Conservation (phyloP, 108 stramenopile species). For the Skeletonema tropicum region DNA sequence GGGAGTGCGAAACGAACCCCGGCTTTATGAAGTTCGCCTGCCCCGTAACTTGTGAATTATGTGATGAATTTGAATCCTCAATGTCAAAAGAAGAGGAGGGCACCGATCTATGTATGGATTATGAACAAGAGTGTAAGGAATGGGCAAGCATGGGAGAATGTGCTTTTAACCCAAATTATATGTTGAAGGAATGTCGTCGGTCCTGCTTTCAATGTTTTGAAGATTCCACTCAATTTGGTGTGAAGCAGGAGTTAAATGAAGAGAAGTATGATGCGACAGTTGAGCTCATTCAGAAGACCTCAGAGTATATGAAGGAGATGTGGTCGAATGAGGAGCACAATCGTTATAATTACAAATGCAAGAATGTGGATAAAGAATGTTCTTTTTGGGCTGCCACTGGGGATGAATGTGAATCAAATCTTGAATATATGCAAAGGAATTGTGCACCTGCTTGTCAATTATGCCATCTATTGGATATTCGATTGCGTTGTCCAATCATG, state of each 20-base stretch:
- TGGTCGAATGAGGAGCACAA: slow-evolving; percentile 25
- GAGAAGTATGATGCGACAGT: background rate
- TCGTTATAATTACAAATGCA: slow-evolving; percentile 24
- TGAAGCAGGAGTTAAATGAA: slow-evolving; percentile 14
- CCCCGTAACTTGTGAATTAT: slow-evolving; percentile 20
- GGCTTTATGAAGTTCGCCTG: slow-evolving; percentile 56
- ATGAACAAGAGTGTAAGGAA: slow-evolving; percentile 34
- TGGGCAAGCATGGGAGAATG: slow-evolving; percentile 60
- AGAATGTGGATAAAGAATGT: slow-evolving; percentile 39
- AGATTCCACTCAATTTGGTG: slow-evolving; percentile 40
- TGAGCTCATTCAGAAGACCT: slow-evolving; percentile 11
- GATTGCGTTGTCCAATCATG: slow-evolving; percentile 50
- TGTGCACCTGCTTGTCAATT: slow-evolving; percentile 43
- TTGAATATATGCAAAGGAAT: slow-evolving; percentile 49
- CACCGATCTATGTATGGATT: slow-evolving; percentile 23
- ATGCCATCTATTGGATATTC: slow-evolving; percentile 48
- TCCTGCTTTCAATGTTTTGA: slow-evolving; percentile 35
- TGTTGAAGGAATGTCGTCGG: slow-evolving; percentile 35
- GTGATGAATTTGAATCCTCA: slow-evolving; percentile 15
- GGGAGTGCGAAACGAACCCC: slow-evolving; percentile 51
- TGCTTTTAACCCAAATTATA: slow-evolving; percentile 52
- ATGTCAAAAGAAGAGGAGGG: slow-evolving; percentile 9
- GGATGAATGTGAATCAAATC: slow-evolving; percentile 54
- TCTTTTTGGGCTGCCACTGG: slow-evolving; percentile 53
- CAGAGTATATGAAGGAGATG: slow-evolving; percentile 26